Evolutionary conservation across 1,139 yeast species (phyloP).

Genomic region (Suhomyces anneliseae): DNA sequence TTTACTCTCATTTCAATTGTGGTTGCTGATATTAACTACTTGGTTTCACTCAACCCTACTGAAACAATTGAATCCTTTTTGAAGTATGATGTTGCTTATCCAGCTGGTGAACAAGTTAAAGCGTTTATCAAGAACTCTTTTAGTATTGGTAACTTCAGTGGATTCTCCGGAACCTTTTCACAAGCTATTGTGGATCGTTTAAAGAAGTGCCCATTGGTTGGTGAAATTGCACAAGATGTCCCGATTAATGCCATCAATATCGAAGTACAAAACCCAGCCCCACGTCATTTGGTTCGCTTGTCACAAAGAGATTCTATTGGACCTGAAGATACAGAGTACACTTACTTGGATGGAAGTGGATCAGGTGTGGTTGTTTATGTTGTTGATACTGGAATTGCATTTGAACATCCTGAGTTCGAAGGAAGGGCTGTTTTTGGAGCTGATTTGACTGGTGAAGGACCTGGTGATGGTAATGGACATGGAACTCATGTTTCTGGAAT

Average conservation of each 20-base stretch:
- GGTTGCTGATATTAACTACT: slow-evolving; percentile 8
- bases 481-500: slow-evolving; percentile 91
- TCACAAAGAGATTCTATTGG: slow-evolving; percentile 49
- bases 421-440: slow-evolving; percentile 58
- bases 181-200: slow-evolving; percentile 48
- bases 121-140: slow-evolving; percentile 46
- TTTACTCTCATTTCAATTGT: not conserved
- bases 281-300: slow-evolving; percentile 66
- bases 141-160: slow-evolving; percentile 63
- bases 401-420: slow-evolving; percentile 63
- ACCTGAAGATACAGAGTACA: slow-evolving; percentile 30
- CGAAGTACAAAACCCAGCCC: slow-evolving; percentile 52
- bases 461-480: slow-evolving; percentile 69
- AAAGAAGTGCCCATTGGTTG: slow-evolving; percentile 49
- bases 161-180: slow-evolving; percentile 61
- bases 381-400: slow-evolving; percentile 73
- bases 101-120: slow-evolving; percentile 36
- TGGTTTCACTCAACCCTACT: slow-evolving; percentile 15
- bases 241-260: slow-evolving; percentile 46
- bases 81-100: slow-evolving; percentile 35
- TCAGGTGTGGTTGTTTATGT: slow-evolving; percentile 67
- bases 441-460: slow-evolving; percentile 64
- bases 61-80: slow-evolving; percentile 39
- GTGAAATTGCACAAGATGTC: slow-evolving; percentile 61
- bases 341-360: slow-evolving; percentile 46